Percentiles rank a stretch among this genome's conserved stretches.
phyloP scores from a whole-genome alignment of 345 rosid genomes.

The Draba incana region DNA sequence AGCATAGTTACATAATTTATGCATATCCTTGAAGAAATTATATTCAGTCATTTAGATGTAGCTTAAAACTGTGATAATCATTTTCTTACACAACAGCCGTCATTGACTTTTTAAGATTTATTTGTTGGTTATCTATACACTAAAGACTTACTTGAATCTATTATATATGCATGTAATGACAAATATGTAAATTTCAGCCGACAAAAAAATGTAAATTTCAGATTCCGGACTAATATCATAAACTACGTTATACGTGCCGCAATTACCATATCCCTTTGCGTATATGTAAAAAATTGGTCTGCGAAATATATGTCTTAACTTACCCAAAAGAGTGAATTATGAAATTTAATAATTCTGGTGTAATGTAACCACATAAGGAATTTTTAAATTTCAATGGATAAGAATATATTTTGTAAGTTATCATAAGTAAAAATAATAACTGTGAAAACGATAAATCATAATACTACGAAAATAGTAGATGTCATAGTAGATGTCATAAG shows the following conservation, averaged over 20 bases:
- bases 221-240: not conserved
- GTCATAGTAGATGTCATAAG: not conserved
- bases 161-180: not conserved
- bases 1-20: not conserved
- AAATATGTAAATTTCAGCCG: not conserved
- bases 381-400: too few species aligned
- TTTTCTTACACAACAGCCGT: not conserved
- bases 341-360: too few species aligned
- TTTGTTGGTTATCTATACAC: not conserved
- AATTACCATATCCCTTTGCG: too few species aligned
- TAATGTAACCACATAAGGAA: not conserved
- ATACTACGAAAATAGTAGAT: not conserved
- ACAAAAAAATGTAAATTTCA: not conserved
- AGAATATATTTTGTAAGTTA: not conserved
- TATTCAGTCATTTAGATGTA: not conserved
- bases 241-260: too few species aligned
- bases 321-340: too few species aligned
- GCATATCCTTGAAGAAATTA: not conserved
- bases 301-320: too few species aligned
- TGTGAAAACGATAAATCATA: not conserved
- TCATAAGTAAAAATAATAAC: not conserved
- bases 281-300: too few species aligned
- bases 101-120: not conserved
- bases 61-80: not conserved
- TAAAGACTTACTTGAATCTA: not conserved